Evolutionary conservation across 768 basidiomycete genomes (phyloP).

Genomic region (Lentinula lateritia): DNA sequence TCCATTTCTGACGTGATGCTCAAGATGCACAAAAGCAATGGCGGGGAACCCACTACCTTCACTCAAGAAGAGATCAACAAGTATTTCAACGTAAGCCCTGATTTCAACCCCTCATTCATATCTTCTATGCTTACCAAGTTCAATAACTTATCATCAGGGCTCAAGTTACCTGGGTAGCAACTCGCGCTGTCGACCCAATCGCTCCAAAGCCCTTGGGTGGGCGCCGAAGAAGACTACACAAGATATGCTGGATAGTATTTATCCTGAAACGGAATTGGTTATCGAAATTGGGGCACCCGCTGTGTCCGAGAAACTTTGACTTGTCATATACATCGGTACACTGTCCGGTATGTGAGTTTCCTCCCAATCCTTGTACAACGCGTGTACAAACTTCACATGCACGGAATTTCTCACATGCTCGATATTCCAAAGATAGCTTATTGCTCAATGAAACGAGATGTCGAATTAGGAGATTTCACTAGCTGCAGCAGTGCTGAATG

Average conservation of each 20-base stretch:
- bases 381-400: no score
- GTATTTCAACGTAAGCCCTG: conserved; percentile 26
- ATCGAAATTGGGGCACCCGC: conserved; percentile 7
- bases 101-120: no score
- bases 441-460: no score
- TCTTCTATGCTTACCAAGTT: no score
- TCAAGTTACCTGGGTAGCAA: conserved; percentile 30
- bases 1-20: conserved; percentile 33
- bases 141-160: conserved; percentile 15
- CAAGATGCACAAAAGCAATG: conserved; percentile 29
- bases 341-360: no score
- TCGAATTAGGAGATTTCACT: no score
- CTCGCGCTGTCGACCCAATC: conserved; percentile 31
- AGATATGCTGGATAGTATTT: conserved; percentile 38
- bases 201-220: conserved; percentile 39
- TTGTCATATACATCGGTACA: background rate
- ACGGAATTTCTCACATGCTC: no score
- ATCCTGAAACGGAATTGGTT: conserved; percentile 29
- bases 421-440: no score
- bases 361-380: no score
- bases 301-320: background rate
- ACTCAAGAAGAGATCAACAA: conserved; percentile 38
- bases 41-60: conserved; percentile 39
- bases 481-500: no score
- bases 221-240: conserved; percentile 31